Evolutionary conservation across 1,139 yeast species (phyloP), one percentile per base, ranked within the genome.

Genomic region (Yamadazyma taylorii): DNA sequence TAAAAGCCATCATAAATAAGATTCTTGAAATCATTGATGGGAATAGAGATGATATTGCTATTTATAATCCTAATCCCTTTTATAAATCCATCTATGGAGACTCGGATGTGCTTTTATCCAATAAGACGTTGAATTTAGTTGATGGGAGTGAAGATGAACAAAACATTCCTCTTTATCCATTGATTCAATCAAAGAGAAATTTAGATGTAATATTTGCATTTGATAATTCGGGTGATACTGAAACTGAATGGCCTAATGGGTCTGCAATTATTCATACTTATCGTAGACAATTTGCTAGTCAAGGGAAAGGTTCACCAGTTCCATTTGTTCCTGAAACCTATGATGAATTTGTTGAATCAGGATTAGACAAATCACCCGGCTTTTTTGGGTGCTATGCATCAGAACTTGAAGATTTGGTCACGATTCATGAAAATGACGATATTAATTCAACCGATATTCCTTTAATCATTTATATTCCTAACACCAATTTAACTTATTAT

Each of bases 121-220:
- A 52, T 14, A 52, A 48, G 30, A 52, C 52, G 11, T 68, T 89
- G 31, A 76, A 63, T 52, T 69, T 88, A 42, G 90, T 81, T n/a
- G 97, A 89, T 56, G 96, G 96, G 42, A 96, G 96, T 47, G 90
- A 84, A 59, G 96, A 86, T 61, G 61, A 58, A 11, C 92, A 88
- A 56, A 85, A 84, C 50, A 71, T 89, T 22, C 97, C 97, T 8
- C 63, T 87, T 32, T 69, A 75, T 42, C 96, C 97, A 16, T 68
- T 88, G 49, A 59, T 88, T 33, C 92, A 84, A 59, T 75, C 78
- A 9, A 74, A 73, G 32, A 76, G 97, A 55, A 66, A 69, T n/a
- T 69, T 88, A 16, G 97, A 89, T 56, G 78, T 85, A 10, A 73
- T 89, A 24, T 77, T 89, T 58, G 95, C 95, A 0, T 81, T 79